Evolutionary conservation across 805 yeast species (phyloP).

Genomic region (Hagleromyces aurorensis): DNA sequence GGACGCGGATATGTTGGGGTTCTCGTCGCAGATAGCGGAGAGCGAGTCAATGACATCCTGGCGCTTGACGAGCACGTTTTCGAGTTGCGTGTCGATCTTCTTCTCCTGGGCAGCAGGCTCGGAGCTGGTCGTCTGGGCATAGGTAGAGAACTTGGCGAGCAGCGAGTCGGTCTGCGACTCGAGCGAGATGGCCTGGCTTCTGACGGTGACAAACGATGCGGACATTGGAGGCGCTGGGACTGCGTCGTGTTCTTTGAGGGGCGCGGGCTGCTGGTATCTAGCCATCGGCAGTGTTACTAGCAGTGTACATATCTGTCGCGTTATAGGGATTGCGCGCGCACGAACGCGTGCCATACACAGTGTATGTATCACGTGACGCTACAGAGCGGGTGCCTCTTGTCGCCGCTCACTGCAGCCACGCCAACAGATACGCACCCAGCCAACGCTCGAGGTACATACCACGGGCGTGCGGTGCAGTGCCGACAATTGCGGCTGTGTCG

Average conservation of each 20-base stretch:
- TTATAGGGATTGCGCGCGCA: too few species aligned
- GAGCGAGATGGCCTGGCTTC: constrained; percentile 58
- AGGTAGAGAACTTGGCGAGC: constrained; percentile 46
- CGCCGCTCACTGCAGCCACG: constrained; percentile 9
- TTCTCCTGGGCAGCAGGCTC: constrained; percentile 43
- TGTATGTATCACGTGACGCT: too few species aligned
- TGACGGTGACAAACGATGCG: constrained; percentile 51
- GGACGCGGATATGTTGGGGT: constrained; percentile 54
- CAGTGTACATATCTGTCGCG: too few species aligned
- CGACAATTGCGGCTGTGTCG: constrained; percentile 23
- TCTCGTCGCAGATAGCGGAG: constrained; percentile 48
- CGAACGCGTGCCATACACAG: too few species aligned
- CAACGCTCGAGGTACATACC: constrained; percentile 20
- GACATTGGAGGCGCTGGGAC: too few species aligned
- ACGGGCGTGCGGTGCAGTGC: constrained; percentile 5
- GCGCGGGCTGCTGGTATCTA: too few species aligned
- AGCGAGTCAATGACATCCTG: constrained; percentile 46
- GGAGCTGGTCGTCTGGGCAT: constrained; percentile 43
- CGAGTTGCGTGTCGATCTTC: constrained; percentile 40
- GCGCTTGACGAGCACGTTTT: constrained; percentile 43
- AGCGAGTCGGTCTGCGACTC: constrained; percentile 61
- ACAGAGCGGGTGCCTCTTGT: too few species aligned
- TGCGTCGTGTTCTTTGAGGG: too few species aligned
- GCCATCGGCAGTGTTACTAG: too few species aligned
- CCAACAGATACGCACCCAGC: constrained; percentile 17